phyloP scores from a whole-genome alignment of 805 yeast genomes.

The Dipodascus albidus region DNA sequence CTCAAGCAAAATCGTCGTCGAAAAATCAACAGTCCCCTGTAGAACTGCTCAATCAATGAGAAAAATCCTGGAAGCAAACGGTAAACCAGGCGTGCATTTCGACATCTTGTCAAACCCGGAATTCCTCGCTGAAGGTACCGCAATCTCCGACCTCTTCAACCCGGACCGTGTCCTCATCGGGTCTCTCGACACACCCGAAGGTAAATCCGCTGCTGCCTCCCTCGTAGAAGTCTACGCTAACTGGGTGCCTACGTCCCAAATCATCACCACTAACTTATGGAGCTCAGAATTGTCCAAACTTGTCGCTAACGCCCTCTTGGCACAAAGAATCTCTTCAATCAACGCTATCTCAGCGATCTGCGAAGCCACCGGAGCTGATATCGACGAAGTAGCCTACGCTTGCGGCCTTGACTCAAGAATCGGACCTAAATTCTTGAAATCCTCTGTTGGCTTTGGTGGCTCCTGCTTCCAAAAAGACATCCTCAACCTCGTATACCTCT shows the following conservation, averaged over 20 bases:
- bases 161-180: constrained; percentile 24
- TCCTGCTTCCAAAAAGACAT: constrained; percentile 24
- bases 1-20: constrained; percentile 22
- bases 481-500: constrained; percentile 20
- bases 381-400: constrained; percentile 23
- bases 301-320: constrained; percentile 23
- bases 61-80: constrained; percentile 20
- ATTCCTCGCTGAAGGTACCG: constrained; percentile 23
- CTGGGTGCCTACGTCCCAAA: constrained; percentile 20
- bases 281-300: constrained; percentile 23
- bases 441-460: constrained; percentile 24
- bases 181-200: constrained; percentile 18
- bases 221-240: constrained; percentile 21
- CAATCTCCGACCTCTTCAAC: constrained; percentile 17
- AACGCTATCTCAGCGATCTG: constrained; percentile 23
- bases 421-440: constrained; percentile 22
- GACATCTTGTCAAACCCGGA: constrained; percentile 24
- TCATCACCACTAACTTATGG: constrained; percentile 23
- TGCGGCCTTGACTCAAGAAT: constrained; percentile 22
- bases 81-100: constrained; percentile 20
- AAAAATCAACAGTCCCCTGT: constrained; percentile 23
- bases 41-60: constrained; percentile 22
- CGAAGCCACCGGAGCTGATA: constrained; percentile 24
- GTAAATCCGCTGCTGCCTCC: constrained; percentile 21
- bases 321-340: constrained; percentile 23